Base-by-base conservation (phyloP, 257 asterid species). In the Petunia axillaris region DNA sequence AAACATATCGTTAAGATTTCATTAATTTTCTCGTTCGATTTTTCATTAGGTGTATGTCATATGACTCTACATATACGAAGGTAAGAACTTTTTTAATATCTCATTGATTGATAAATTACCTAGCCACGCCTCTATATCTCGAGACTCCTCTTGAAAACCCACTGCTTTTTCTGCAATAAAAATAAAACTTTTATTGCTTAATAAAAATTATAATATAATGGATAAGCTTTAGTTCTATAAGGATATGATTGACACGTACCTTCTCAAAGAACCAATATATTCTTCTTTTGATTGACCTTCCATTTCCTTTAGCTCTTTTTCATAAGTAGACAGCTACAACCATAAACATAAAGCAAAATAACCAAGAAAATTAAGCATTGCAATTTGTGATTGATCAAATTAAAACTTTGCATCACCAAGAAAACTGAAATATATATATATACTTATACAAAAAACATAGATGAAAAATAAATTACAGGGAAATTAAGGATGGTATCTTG, bases 131-230 rank as follows among this genome's bases (percentile, higher is more conserved):
- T 89, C 97, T 88, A 80, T 90, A 93, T 86, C 90, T 93, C 1
- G 98, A 93, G 46, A 90, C 91, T 55, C 98, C 98, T 85, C 98
- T 91, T 66, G 98, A 91, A 82, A 93, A 93, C 48, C 98, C 98
- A 15, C 97, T 91, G 75, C 98, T 93, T 78, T 81, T 91, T 70
- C 97, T 93, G 59, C 48, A 79, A 10, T 14, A 16, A 55, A 44
- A 50, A 68, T 13, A 37, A 73, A 63, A 35, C 40, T 3, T 16
- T 70, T 5, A 44, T 46, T 16, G 16, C 1, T 8, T n/a, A 37
- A 4, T 14, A 15, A 36, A 76, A 15, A 38, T 55, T 8, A 10
- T 37, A 39, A 1, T 40, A 15, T 76, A 3, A 39, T 13, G 1
- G n/a, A 11, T 2, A 52, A 16, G 35, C 6, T 14, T 54, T 8